phyloP scores from a whole-genome alignment of 2,329 filamentous ascomycete species.

The Elsinoe perseae region DNA sequence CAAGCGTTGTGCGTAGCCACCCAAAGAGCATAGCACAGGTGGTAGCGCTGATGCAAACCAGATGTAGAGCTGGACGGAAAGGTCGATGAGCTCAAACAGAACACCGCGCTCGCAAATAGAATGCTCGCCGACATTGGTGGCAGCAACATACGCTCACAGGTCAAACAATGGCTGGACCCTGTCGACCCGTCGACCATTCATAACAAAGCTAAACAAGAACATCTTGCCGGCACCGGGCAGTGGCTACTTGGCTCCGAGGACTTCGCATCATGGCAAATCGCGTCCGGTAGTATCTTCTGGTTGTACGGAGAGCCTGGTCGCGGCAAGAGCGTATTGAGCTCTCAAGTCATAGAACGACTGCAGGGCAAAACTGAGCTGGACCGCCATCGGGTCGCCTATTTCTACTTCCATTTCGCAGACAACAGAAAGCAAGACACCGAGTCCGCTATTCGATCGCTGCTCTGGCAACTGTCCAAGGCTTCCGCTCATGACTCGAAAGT shows the following conservation, averaged over 20 bases:
- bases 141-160: slow-evolving; percentile 15
- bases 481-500: slow-evolving; percentile 19
- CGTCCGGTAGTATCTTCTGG: slow-evolving; percentile 20
- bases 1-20: not conserved
- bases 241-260: slow-evolving; percentile 19
- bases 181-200: slow-evolving; percentile 22
- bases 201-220: slow-evolving; percentile 16
- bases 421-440: slow-evolving; percentile 20
- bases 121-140: not conserved
- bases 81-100: not conserved
- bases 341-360: slow-evolving; percentile 21
- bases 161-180: slow-evolving; percentile 20
- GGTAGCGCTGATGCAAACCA: too few relatives aligned
- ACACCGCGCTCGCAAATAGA: not conserved
- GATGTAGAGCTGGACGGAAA: not conserved
- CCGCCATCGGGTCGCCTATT: slow-evolving; percentile 15
- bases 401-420: slow-evolving; percentile 22
- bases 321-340: slow-evolving; percentile 23
- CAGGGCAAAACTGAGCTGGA: slow-evolving; percentile 5
- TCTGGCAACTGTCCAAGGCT: slow-evolving; percentile 22
- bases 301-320: slow-evolving; percentile 22
- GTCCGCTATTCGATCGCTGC: slow-evolving; percentile 19
- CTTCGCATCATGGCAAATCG: slow-evolving; percentile 21
- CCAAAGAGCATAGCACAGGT: not conserved
- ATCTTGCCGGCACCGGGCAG: slow-evolving; percentile 16